Percentiles rank a stretch among this genome's conserved stretches.
These are phyloP conservation scores for Hymenoscyphus fructigenus DNA, from an alignment of 2,329 filamentous ascomycete species.

Conservation along the genomic window DNA sequence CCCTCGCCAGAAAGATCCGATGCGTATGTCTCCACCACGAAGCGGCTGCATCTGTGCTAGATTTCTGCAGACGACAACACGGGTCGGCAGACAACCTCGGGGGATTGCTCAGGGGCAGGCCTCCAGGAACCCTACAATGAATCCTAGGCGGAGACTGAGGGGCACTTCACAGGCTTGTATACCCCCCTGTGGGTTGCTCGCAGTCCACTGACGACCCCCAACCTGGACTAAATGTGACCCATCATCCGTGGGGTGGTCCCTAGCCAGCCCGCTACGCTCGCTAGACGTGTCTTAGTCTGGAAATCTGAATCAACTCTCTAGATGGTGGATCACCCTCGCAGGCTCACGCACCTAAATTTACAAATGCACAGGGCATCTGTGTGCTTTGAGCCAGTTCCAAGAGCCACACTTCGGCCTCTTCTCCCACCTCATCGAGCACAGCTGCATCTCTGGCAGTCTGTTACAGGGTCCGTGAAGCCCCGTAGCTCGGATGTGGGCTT, in stretches of 20 bases:
- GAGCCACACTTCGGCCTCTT: slow-evolving; percentile 1
- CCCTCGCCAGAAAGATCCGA: neutral
- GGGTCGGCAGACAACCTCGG: neutral
- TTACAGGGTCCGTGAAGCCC: slow-evolving; percentile 28
- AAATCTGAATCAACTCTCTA: slow-evolving; percentile 4
- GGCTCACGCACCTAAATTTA: slow-evolving; percentile 15
- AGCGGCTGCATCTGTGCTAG: neutral
- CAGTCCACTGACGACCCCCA: neutral
- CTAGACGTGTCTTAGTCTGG: slow-evolving; percentile 6
- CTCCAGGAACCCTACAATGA: too few relatives aligned
- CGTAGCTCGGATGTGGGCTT: slow-evolving; percentile 25
- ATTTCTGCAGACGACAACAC: neutral
- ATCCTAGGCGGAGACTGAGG: too few relatives aligned
- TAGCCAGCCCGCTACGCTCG: neutral
- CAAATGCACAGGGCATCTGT: slow-evolving; percentile 10
- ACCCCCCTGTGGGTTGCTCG: too few relatives aligned
- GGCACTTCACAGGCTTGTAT: too few relatives aligned
- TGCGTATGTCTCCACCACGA: neutral
- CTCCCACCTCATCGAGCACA: slow-evolving; percentile 6
- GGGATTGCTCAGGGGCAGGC: neutral
- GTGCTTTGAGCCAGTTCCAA: neutral
- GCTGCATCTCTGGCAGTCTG: slow-evolving; percentile 25
- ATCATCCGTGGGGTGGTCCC: neutral
- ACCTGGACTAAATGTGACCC: neutral
- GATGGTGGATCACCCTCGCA: slow-evolving; percentile 33